A percentile compares a stretch with the other conserved stretches of the same genome.
Conservation (phyloP, 192 early-diverging fungal species). For the Gonapodya sp. region DNA sequence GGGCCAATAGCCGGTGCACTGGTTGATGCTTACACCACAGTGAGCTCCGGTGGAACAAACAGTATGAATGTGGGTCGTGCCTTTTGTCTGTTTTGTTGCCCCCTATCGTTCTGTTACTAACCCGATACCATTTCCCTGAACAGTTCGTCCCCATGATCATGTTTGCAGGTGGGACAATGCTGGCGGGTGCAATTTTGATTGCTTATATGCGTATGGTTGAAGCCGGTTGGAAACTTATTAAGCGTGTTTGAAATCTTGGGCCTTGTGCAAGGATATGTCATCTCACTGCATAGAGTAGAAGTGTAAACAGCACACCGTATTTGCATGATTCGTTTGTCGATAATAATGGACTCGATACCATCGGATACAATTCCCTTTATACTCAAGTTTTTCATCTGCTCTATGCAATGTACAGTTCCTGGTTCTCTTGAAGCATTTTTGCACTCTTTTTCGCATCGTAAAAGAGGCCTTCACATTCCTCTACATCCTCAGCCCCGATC, state of each 20-base stretch:
- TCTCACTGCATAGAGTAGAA: too few species aligned
- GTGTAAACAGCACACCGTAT: too few species aligned
- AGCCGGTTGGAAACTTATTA: background rate
- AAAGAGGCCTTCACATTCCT: conserved; percentile 79
- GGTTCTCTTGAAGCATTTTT: conserved; percentile 44
- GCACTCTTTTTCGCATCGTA: conserved; percentile 78
- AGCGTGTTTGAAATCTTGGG: background rate
- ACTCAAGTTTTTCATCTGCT: too few species aligned
- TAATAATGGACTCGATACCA: too few species aligned
- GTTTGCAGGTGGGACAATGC: conserved; percentile 1
- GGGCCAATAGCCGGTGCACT: conserved; percentile 1
- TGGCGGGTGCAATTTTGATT: background rate
- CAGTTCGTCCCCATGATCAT: conserved; percentile 7
- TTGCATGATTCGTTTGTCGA: too few species aligned
- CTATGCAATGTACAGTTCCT: background rate
- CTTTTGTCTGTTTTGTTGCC: too few species aligned
- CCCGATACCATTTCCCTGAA: background rate
- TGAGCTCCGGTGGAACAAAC: too few species aligned
- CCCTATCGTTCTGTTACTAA: background rate
- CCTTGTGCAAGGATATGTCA: too few species aligned
- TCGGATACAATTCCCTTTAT: too few species aligned
- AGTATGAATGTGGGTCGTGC: too few species aligned
- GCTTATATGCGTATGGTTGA: background rate
- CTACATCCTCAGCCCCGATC: conserved; percentile 76
- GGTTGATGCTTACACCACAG: background rate